These are phyloP conservation scores for Pseudopithomyces maydicus DNA, from an alignment of 2,329 filamentous ascomycete species.

Conservation along the genomic window DNA sequence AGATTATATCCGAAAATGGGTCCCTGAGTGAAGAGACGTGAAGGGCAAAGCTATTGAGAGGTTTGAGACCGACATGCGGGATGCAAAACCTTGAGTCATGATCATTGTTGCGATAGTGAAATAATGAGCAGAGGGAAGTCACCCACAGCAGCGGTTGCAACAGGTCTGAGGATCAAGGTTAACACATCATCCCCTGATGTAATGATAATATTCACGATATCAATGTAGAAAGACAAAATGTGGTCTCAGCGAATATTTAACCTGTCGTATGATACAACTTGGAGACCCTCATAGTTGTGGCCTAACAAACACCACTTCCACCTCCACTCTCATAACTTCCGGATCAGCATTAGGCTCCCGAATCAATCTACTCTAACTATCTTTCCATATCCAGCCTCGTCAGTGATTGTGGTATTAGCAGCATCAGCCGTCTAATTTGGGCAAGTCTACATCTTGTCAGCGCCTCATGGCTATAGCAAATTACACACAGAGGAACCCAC, in stretches of 20 bases:
- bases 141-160: too few species aligned
- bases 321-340: too few species aligned
- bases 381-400: neutral
- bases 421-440: constrained; percentile 21
- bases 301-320: too few species aligned
- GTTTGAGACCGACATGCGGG: constrained; percentile 52
- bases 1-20: constrained; percentile 46
- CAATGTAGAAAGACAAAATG: too few species aligned
- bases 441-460: constrained; percentile 22
- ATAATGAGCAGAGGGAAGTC: too few species aligned
- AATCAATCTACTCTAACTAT: neutral
- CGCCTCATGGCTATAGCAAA: neutral
- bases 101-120: too few species aligned
- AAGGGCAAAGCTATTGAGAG: constrained; percentile 53
- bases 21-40: constrained; percentile 46
- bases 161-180: too few species aligned
- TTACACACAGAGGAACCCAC: constrained; percentile 25
- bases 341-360: neutral
- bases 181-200: too few species aligned
- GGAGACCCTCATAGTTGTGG: too few species aligned
- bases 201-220: too few species aligned
- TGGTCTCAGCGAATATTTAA: too few species aligned
- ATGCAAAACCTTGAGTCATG: constrained; percentile 35
- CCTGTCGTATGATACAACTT: too few species aligned
- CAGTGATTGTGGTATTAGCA: neutral